Percentiles rank a stretch among this genome's conserved stretches.
Conservation (phyloP, 176 grass and related monocot genomes). For the Canna indica region DNA sequence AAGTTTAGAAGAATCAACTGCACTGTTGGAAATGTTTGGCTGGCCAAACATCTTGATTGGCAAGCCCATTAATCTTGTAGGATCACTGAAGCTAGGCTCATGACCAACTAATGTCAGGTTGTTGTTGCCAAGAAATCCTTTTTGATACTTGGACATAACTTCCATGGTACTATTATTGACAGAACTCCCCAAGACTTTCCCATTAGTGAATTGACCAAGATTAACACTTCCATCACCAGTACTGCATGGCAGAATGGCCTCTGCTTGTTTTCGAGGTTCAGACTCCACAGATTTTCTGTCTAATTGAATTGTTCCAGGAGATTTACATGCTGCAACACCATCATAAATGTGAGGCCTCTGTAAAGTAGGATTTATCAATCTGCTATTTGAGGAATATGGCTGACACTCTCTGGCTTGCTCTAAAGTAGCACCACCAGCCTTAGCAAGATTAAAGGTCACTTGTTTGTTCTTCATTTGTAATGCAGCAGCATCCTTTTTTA, state of each 20-base stretch:
- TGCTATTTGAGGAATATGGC: slow-evolving; percentile 27
- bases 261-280: slow-evolving; percentile 52
- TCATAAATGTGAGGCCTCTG: slow-evolving; percentile 29
- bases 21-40: slow-evolving; percentile 35
- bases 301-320: slow-evolving; percentile 22
- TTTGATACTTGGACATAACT: slow-evolving; percentile 56
- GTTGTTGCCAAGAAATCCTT: slow-evolving; percentile 21
- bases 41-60: slow-evolving; percentile 29
- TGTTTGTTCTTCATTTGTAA: slow-evolving; percentile 33
- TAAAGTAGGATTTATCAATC: slow-evolving; percentile 24
- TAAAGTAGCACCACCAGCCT: slow-evolving; percentile 22
- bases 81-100: slow-evolving; percentile 37
- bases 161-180: slow-evolving; percentile 38
- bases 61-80: slow-evolving; percentile 40
- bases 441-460: slow-evolving; percentile 30
- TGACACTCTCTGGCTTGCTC: slow-evolving; percentile 32
- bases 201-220: slow-evolving; percentile 39
- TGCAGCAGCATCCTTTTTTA: slow-evolving; percentile 23
- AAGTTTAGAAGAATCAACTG: slow-evolving; percentile 45
- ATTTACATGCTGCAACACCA: slow-evolving; percentile 32
- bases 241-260: slow-evolving; percentile 27
- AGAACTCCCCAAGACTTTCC: slow-evolving; percentile 32
- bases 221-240: slow-evolving; percentile 38
- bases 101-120: slow-evolving; percentile 28
- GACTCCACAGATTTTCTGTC: slow-evolving; percentile 35